These are phyloP conservation scores for Escallonia rubra DNA, from an alignment of 129 eudicot genomes.

Conservation along the genomic window DNA sequence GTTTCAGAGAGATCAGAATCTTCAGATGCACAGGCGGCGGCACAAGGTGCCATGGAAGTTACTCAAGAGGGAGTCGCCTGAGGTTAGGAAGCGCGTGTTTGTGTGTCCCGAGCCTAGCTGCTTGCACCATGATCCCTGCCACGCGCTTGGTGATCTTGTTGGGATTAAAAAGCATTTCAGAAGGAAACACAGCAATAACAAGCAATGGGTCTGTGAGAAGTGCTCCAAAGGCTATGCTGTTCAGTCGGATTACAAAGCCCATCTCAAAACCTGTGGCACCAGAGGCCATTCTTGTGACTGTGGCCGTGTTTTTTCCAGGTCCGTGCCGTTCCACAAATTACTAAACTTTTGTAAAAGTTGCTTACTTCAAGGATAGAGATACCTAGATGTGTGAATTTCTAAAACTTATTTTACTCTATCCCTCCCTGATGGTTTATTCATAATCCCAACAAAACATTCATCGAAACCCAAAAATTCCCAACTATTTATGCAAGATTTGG, in stretches of 20 bases:
- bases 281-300: constrained; percentile 81
- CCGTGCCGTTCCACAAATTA: not conserved
- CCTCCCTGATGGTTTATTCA: not conserved
- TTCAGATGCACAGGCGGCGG: constrained; percentile 64
- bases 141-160: constrained; percentile 61
- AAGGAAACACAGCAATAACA: constrained; percentile 60
- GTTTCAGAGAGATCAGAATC: constrained; percentile 63
- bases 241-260: constrained; percentile 73
- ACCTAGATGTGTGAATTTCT: not conserved
- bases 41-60: constrained; percentile 77
- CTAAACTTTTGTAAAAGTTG: too few species aligned
- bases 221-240: constrained; percentile 67
- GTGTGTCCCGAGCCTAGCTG: constrained; percentile 70
- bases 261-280: constrained; percentile 71
- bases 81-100: constrained; percentile 51
- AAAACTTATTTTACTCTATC: constrained; percentile 6
- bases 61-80: constrained; percentile 51
- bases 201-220: constrained; percentile 71
- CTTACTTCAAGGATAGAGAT: too few species aligned
- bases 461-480: constrained; percentile 24
- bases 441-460: constrained; percentile 4
- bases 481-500: constrained; percentile 14
- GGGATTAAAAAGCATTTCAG: constrained; percentile 65
- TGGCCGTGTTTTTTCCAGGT: constrained; percentile 81
- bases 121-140: constrained; percentile 64